Evolutionary conservation across 192 early-diverging fungal genomes (phyloP), one percentile per base, ranked within the genome.

Genomic region (Backusella sp.): DNA sequence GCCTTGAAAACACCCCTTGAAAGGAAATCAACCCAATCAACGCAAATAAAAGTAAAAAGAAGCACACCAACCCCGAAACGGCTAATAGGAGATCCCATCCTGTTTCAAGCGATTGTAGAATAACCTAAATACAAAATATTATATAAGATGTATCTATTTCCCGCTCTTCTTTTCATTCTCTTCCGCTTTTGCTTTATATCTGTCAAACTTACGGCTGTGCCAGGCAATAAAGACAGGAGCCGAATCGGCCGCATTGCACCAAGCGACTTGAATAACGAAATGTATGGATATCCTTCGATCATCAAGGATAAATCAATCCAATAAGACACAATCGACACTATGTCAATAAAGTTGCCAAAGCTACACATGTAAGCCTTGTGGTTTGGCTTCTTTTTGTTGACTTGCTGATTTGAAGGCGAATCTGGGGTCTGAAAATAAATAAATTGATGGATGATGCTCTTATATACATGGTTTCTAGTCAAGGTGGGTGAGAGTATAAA

Each of bases 251-350:
- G 76, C 56, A 84, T 79, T 8, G 88, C 86, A 0, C 78, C 83
- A 12, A 88, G 26, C 0, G 86, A 78, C 68, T 88, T 88, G 74
- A 88, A 88, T 52, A 90, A 52, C 17, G 81, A 86, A 9, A 85
- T 66, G 62, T 82, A 41, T 2, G 66, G 68, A 5, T 85, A 84
- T 30, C 74, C 75, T 15, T 70, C 44, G 26, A 83, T 41, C 86
- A 87, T 87, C 5, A 90, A 65, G 4, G 28, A 39, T 32, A 88
- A 79, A 73, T 88, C 88, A 30, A 90, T 76, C 88, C 88, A 90
- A 76, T 83, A 90, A 32, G 82, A 84, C 0, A 84, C 15, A 15
- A 88, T 77, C 0, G 88, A 86, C 14, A 86, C 11, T 12, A 87
- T 69, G 65, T 90, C 88, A 35, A 84, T 39, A n/a, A 80, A 76